Evolutionary conservation across 768 basidiomycete genomes (phyloP).

Genomic region (Trametes elegans): DNA sequence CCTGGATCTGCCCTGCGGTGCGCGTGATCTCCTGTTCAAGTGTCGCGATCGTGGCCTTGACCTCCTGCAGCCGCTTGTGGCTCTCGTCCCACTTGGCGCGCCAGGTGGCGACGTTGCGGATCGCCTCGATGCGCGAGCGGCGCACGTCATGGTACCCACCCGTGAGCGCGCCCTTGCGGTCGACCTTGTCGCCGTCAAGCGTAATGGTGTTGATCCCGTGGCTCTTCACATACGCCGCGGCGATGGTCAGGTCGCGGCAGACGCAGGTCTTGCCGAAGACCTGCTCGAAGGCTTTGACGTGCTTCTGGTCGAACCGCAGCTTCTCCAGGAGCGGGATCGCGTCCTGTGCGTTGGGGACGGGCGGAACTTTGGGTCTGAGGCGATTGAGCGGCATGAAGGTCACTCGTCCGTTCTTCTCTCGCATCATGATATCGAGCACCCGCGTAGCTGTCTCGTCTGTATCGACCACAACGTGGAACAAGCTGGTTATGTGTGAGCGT

Average conservation of each 20-base stretch:
- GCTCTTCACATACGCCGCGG: conserved; percentile 91
- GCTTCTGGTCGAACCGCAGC: conserved; percentile 67
- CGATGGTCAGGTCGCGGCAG: conserved; percentile 87
- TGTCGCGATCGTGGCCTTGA: conserved; percentile 63
- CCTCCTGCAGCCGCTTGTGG: conserved; percentile 62
- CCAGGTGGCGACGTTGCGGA: conserved; percentile 77
- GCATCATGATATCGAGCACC: conserved; percentile 92
- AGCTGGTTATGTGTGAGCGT: conserved; percentile 41
- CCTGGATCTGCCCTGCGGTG: conserved; percentile 68
- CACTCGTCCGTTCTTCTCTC: conserved; percentile 90
- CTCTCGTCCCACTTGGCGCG: conserved; percentile 67
- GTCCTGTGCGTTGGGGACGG: conserved; percentile 69
- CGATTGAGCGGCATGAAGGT: conserved; percentile 99
- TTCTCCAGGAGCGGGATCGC: conserved; percentile 82
- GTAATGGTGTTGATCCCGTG: conserved; percentile 97
- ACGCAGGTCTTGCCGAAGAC: conserved; percentile 98
- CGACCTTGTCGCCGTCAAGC: conserved; percentile 95
- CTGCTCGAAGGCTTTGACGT: conserved; percentile 88
- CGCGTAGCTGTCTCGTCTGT: conserved; percentile 90
- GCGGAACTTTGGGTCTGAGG: conserved; percentile 70
- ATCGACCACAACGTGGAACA: conserved; percentile 98
- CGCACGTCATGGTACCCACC: conserved; percentile 95
- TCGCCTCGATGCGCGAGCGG: conserved; percentile 84
- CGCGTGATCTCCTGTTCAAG: conserved; percentile 88
- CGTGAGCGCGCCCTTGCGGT: conserved; percentile 92